Evolutionary conservation across 2,329 filamentous ascomycete species (phyloP).

Genomic region (Fusarium sp.): DNA sequence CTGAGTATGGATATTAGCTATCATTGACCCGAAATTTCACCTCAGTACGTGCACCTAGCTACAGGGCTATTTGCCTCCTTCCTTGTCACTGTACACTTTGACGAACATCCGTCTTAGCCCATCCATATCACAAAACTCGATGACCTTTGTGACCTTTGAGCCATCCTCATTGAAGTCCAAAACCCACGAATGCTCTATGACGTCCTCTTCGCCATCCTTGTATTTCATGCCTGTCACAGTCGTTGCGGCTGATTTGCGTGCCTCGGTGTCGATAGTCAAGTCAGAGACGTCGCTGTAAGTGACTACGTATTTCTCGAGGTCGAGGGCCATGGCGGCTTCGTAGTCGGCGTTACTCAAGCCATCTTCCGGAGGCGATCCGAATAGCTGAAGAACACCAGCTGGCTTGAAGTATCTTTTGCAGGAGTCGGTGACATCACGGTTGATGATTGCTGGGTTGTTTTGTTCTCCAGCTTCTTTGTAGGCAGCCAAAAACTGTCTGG

Average conservation of each 20-base stretch:
- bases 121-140: constrained; percentile 31
- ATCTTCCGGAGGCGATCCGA: background rate
- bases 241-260: background rate
- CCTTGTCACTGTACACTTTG: background rate
- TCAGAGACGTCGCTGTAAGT: background rate
- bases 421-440: constrained; percentile 14
- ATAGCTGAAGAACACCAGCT: background rate
- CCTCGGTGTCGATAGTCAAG: constrained; percentile 7
- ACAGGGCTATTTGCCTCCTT: fast-evolving
- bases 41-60: fast-evolving
- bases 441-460: constrained; percentile 22
- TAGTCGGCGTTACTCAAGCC: constrained; percentile 12
- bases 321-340: constrained; percentile 1
- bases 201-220: background rate
- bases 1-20: background rate
- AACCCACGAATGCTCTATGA: constrained; percentile 21
- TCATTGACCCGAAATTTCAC: fast-evolving
- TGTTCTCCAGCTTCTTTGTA: constrained; percentile 14
- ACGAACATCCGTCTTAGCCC: constrained; percentile 1
- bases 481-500: background rate
- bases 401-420: constrained; percentile 23
- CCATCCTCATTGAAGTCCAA: constrained; percentile 19
- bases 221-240: background rate
- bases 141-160: constrained; percentile 9
- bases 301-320: constrained; percentile 2